These are phyloP conservation scores for Nannizziopsis barbatae DNA, from an alignment of 2,329 filamentous ascomycete genomes.

Conservation along the genomic window DNA sequence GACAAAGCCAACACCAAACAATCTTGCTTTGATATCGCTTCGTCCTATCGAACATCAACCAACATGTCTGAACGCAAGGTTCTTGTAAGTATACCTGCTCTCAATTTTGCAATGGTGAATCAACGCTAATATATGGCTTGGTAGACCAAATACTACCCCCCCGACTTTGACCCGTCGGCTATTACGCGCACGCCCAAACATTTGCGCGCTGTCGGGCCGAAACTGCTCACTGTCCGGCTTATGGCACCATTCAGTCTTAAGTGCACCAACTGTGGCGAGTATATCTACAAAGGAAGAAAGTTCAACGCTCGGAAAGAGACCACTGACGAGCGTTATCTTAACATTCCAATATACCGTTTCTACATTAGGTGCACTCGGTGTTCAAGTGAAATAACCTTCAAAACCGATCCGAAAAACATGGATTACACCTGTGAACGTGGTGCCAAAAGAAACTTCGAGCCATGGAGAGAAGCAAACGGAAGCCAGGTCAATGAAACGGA, in stretches of 20 bases:
- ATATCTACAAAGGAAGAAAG: slow-evolving; percentile 85
- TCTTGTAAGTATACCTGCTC: slow-evolving; percentile 29
- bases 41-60: background rate
- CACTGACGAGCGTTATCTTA: slow-evolving; percentile 78
- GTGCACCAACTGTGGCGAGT: slow-evolving; percentile 59
- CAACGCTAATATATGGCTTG: background rate
- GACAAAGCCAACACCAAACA: no score
- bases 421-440: slow-evolving; percentile 75
- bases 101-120: background rate
- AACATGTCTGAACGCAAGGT: slow-evolving; percentile 80
- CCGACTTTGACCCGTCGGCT: slow-evolving; percentile 82
- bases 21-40: background rate
- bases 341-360: slow-evolving; percentile 79
- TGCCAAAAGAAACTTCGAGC: slow-evolving; percentile 86
- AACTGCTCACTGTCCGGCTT: slow-evolving; percentile 73
- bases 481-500: slow-evolving; percentile 60
- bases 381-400: slow-evolving; percentile 77
- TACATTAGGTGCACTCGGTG: slow-evolving; percentile 86
- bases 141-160: slow-evolving; percentile 43
- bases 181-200: slow-evolving; percentile 56
- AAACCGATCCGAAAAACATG: slow-evolving; percentile 84
- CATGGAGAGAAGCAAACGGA: slow-evolving; percentile 62
- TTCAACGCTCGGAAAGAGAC: slow-evolving; percentile 95
- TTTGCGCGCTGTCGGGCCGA: slow-evolving; percentile 54
- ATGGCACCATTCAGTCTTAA: slow-evolving; percentile 84